A percentile compares a stretch with the other conserved stretches of the same genome.
Evolutionary conservation across 2,329 filamentous ascomycete species (phyloP).

Genomic region (Daldinia sp.): DNA sequence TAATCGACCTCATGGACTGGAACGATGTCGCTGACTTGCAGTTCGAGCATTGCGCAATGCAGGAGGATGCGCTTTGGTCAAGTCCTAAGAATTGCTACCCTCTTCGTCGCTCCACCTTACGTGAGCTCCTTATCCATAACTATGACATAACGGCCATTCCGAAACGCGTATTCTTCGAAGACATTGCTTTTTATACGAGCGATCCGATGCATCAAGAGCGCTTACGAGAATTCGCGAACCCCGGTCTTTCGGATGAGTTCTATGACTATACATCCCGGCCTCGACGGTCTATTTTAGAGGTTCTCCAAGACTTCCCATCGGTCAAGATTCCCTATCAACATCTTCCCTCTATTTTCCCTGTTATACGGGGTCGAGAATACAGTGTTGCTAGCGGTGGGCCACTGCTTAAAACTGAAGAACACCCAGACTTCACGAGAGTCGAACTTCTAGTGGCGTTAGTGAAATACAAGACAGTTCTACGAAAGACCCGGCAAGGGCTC

Average conservation of each 20-base stretch:
- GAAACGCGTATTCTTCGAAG: constrained; percentile 83
- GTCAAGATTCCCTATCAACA: constrained; percentile 82
- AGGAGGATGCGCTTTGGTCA: constrained; percentile 27
- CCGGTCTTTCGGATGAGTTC: constrained; percentile 85
- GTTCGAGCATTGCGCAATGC: constrained; percentile 53
- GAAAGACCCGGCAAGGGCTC: constrained; percentile 83
- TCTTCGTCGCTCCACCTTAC: constrained; percentile 65
- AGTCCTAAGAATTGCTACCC: constrained; percentile 46
- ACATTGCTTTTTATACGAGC: constrained; percentile 77
- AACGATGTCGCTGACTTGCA: constrained; percentile 72
- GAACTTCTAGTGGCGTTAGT: constrained; percentile 87
- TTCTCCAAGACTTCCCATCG: constrained; percentile 87
- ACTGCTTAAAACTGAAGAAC: constrained; percentile 42
- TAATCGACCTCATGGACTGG: constrained; percentile 86
- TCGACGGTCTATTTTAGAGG: constrained; percentile 88
- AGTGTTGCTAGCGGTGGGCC: constrained; percentile 82
- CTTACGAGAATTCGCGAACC: constrained; percentile 81
- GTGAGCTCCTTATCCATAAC: constrained; percentile 79
- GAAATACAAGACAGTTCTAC: constrained; percentile 88
- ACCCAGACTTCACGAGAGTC: constrained; percentile 56
- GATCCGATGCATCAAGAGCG: constrained; percentile 80
- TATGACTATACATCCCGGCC: constrained; percentile 96
- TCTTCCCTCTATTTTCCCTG: constrained; percentile 76
- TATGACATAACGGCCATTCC: constrained; percentile 92
- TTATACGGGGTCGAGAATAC: constrained; percentile 89